Conservation (phyloP, 1,139 yeast genomes). For the Debaryomycetaceae sp. region DNA sequence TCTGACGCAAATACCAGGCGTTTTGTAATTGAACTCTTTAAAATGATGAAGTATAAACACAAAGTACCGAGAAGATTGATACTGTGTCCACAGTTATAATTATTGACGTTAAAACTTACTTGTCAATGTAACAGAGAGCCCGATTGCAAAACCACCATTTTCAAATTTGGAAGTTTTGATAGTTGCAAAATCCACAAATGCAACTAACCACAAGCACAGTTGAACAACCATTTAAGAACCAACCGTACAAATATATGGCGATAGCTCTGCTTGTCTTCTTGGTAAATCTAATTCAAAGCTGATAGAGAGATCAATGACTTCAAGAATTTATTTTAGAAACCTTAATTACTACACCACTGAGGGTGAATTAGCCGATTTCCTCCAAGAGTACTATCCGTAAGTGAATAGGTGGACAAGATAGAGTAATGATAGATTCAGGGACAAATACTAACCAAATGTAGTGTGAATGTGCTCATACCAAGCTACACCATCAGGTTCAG, state of each 20-base stretch:
- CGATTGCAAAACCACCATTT: neutral
- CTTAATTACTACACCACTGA: constrained; percentile 43
- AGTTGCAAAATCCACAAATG: constrained; percentile 3
- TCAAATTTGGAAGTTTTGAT: neutral
- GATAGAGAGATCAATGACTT: neutral
- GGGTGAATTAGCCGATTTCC: constrained; percentile 32
- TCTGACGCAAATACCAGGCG: too few species aligned
- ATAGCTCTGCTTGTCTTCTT: neutral
- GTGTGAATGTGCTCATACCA: constrained; percentile 49
- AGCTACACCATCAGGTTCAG: constrained; percentile 50
- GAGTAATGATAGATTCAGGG: neutral
- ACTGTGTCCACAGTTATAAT: too few species aligned
- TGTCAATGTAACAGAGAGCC: neutral
- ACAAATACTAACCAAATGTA: constrained; percentile 12
- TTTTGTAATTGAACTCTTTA: too few species aligned
- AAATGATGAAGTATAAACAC: too few species aligned
- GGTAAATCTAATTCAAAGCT: neutral
- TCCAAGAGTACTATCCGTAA: constrained; percentile 18
- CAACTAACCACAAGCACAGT: constrained; percentile 7
- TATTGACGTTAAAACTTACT: too few species aligned
- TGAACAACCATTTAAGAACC: neutral
- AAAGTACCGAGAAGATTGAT: too few species aligned
- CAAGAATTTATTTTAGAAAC: constrained; percentile 34
- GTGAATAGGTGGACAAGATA: neutral
- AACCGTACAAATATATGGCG: neutral